Evolutionary conservation across 2,329 filamentous ascomycete genomes (phyloP).

Genomic region (Dryadomyces quercivorus): DNA sequence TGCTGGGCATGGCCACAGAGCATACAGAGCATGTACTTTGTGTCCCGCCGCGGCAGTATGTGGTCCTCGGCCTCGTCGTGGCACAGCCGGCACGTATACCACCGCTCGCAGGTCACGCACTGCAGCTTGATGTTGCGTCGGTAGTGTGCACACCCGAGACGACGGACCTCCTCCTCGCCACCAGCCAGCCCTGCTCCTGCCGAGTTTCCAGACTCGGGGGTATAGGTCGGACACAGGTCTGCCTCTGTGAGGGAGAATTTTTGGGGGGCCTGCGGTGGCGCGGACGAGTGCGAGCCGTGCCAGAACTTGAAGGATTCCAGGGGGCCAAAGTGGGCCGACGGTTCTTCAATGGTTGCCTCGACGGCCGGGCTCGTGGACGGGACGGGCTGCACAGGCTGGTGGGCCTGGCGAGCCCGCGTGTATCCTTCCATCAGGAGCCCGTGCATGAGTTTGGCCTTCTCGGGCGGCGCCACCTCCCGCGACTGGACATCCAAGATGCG

Average conservation of each 20-base stretch:
- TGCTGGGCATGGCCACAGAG: slow-evolving; percentile 75
- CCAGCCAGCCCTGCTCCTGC: slow-evolving; percentile 23
- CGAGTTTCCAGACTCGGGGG: slow-evolving; percentile 34
- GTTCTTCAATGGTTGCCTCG: slow-evolving; percentile 19
- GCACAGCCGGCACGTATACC: slow-evolving; percentile 93
- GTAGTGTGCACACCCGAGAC: slow-evolving; percentile 82
- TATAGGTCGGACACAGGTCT: slow-evolving; percentile 58
- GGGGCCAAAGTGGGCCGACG: slow-evolving; percentile 25
- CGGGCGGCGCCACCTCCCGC: slow-evolving; percentile 40
- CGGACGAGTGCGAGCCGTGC: slow-evolving; percentile 29
- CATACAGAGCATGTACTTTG: slow-evolving; percentile 97
- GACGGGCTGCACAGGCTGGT: slow-evolving; percentile 13
- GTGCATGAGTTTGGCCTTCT: slow-evolving; percentile 65
- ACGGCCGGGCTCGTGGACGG: slow-evolving; percentile 13
- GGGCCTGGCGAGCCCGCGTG: slow-evolving; percentile 25
- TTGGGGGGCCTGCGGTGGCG: slow-evolving; percentile 20
- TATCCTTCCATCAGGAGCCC: slow-evolving; percentile 59
- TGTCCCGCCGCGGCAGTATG: slow-evolving; percentile 65
- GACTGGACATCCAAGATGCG: slow-evolving; percentile 59
- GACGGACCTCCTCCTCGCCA: slow-evolving; percentile 16
- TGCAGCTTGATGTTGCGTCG: slow-evolving; percentile 93
- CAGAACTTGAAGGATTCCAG: slow-evolving; percentile 47
- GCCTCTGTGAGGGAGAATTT: slow-evolving; percentile 41
- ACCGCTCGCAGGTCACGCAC: slow-evolving; percentile 76
- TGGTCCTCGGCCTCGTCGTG: slow-evolving; percentile 79